Evolutionary conservation across 257 asterid genomes (phyloP), one percentile per base, ranked within the genome.

Genomic region (Solanum microdontum): DNA sequence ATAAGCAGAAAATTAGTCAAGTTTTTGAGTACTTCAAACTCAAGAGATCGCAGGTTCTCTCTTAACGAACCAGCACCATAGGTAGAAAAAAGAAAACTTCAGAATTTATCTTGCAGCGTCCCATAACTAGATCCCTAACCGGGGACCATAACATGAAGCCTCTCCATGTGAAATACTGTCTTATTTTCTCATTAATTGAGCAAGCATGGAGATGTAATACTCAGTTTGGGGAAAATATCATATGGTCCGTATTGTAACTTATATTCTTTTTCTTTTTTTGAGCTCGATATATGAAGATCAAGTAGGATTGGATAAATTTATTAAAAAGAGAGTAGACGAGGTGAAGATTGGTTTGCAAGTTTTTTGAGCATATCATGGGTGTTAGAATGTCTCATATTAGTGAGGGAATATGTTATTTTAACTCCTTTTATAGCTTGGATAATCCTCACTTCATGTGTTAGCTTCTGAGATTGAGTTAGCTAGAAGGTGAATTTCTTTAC

Each of bases 201-300:
- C 73, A 84, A 62, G 70, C 11, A 69, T 5, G 2, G 85, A n/a
- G 36, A 76, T 39, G 23, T n/a, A 26, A 80, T 17, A 91, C 98
- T 93, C 77, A 95, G 98, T 93, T 98, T 4, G 98, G 98, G 86
- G 98, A 96, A 95, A 88, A 87, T 94, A 95, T 37, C 97, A 97
- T 0, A 95, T 95, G 87, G 96, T 94, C 89, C 98, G 98, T 55
- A 94, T 48, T 14, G 7, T 14, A 48, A 48, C 60, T 48, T 17
- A 40, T 51, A 32, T 72, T 66, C 4, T 8, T 72, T 72, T 33
- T 40, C 48, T 45, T 45, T 73, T 19, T 73, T 73, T 73, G 43
- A 73, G 30, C 48, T 73, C 26, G 48, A 73, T 73, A 21, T 58
- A 34, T 34, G 82, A 73, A 73, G 39, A 73, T 73, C 48, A 32